Base-by-base conservation (phyloP, 495 filamentous ascomycete genomes). In the Pyrenopolyporus hunteri region DNA sequence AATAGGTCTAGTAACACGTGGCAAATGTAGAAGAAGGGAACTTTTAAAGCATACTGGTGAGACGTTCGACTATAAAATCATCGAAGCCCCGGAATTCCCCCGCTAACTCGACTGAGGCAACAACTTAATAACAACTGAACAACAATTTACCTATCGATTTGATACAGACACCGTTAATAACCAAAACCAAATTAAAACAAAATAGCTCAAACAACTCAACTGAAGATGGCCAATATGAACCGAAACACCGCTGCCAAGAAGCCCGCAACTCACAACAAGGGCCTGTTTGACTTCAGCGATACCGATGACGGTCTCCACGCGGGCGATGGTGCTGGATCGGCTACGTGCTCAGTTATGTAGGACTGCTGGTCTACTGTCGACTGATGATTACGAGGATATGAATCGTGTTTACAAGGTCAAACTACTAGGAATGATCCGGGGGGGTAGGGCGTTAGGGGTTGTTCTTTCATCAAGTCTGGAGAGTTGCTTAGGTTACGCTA, bases 271-370 rank as follows among this genome's bases (percentile, higher is more conserved):
- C 56, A 45, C 10, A 60, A 39, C 31, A 66, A 66, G 56, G 63
- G 63, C 1, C 63, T 66, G 3, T 66, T 66, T 37, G 63, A 66
- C 46, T 60, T 67, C 49, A 51, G 57, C 66, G 53, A 59, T 28
- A 36, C 53, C 4, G 49, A 59, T 40, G 43, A 19, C 25, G 52
- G 52, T 20, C 44, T 60, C 22, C 10, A 50, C 45, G 6, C 31
- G 7, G 26, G 44, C 26, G 26, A 39, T n/a, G 28, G 26, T 20
- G 13, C 40, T 9, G 40, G 51, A 29, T 63, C 61, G 10, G 55
- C 36, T 14, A 19, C 2, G 6, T 66, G 63, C 51, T 46, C 45
- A 1, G 56, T 66, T 33, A 66, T 66, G 63, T 66, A 60, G 53
- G 17, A n/a, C 5, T 9, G 14, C 23, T 3, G 5, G 28, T 17